Evolutionary conservation across 306 rosid species (phyloP).

Genomic region (Boehmeria nivea): DNA sequence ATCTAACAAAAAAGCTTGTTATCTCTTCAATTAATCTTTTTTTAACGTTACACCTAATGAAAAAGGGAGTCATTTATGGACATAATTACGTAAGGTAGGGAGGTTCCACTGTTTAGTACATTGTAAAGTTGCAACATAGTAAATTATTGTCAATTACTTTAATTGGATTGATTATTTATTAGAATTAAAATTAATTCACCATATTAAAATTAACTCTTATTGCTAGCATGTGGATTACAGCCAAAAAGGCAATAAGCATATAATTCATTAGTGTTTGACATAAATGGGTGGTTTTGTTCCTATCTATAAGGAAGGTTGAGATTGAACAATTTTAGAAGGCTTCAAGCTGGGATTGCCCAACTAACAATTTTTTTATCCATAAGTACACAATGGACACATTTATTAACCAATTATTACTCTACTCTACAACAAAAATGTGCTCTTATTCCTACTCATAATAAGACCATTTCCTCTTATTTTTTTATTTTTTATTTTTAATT

Average conservation of each 20-base stretch:
- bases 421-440: not conserved
- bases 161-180: not conserved
- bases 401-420: not conserved
- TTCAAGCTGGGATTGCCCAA: not conserved
- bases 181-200: no score
- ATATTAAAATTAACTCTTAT: no score
- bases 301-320: not conserved
- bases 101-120: not conserved
- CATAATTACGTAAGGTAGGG: not conserved
- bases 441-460: not conserved
- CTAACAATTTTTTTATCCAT: not conserved
- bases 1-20: not conserved
- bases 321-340: not conserved
- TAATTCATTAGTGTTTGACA: slow-evolving; percentile 5
- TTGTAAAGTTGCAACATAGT: no score
- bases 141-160: not conserved
- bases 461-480: no score
- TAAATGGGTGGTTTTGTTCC: slow-evolving; percentile 1
- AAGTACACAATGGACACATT: not conserved
- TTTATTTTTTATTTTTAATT: not conserved
- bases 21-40: not conserved
- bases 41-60: slow-evolving; percentile 3
- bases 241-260: not conserved
- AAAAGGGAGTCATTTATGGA: not conserved
- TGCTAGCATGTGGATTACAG: not conserved